phyloP scores from a whole-genome alignment of 2,329 filamentous ascomycete genomes.

The Paracorniculantispora psalliotae region DNA sequence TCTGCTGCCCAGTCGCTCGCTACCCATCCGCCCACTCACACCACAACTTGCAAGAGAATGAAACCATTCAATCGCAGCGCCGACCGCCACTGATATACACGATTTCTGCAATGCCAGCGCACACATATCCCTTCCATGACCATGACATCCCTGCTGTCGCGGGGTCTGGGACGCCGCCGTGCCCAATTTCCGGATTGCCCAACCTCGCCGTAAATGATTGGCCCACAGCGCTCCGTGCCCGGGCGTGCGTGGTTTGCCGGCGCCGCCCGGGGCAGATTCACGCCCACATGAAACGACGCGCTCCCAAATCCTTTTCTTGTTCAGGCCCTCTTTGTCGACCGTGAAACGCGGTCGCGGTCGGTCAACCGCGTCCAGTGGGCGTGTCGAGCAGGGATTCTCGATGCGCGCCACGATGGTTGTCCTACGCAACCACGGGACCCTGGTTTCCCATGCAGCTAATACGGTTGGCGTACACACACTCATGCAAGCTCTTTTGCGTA shows the following conservation, averaged over 20 bases:
- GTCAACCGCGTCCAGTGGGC: slow-evolving; percentile 6
- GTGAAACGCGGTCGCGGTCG: slow-evolving; percentile 10
- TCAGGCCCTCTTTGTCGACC: not conserved
- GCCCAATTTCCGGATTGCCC: slow-evolving; percentile 8
- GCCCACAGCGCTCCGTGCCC: slow-evolving; percentile 13
- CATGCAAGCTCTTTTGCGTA: not conserved
- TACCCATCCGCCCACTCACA: not conserved
- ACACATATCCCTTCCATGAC: not conserved
- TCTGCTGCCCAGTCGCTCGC: not conserved
- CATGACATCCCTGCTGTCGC: not conserved
- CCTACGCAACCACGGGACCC: slow-evolving; percentile 2
- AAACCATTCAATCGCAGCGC: not conserved
- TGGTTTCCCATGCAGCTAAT: not conserved
- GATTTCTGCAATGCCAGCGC: slow-evolving; percentile 1
- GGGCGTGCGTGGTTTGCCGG: slow-evolving; percentile 1
- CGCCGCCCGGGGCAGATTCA: not conserved
- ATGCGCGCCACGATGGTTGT: slow-evolving; percentile 5
- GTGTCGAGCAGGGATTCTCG: slow-evolving; percentile 4
- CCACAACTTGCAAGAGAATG: not conserved
- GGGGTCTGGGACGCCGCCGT: not conserved
- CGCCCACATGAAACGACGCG: slow-evolving; percentile 1
- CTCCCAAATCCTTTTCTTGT: not conserved
- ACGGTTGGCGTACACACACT: not conserved
- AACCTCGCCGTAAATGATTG: slow-evolving; percentile 12
- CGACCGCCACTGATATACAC: not conserved